Percentiles rank a stretch among this genome's conserved stretches.
These are phyloP conservation scores for Aspergillus pseudoglaucus DNA, from an alignment of 2,329 filamentous ascomycete species.

Conservation along the genomic window DNA sequence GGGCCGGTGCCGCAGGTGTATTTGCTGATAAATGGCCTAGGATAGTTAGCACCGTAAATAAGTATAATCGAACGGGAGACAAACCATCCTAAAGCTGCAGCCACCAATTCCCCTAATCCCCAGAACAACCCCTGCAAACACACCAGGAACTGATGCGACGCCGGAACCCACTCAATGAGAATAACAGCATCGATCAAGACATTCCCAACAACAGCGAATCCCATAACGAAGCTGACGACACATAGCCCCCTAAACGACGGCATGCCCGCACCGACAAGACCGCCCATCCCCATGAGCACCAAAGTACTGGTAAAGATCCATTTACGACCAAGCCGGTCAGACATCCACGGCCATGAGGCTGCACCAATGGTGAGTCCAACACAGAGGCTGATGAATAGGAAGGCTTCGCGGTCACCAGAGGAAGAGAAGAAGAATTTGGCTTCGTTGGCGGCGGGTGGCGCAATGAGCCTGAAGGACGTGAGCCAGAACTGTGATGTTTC, in stretches of 20 bases:
- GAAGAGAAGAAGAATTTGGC: constrained; percentile 13
- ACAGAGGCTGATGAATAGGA: constrained; percentile 11
- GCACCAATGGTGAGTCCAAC: constrained; percentile 11
- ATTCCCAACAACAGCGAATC: constrained; percentile 13
- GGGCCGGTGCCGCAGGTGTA: constrained; percentile 18
- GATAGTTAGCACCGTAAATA: neutral
- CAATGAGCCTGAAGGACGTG: constrained; percentile 12
- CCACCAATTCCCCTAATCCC: constrained; percentile 13
- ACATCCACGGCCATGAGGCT: constrained; percentile 13
- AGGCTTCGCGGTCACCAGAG: constrained; percentile 7
- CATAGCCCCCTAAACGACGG: constrained; percentile 19
- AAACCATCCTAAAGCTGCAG: constrained; percentile 14
- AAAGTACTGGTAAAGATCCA: constrained; percentile 16
- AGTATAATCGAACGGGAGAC: neutral
- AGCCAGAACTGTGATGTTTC: constrained; percentile 12
- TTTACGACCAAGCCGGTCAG: constrained; percentile 13
- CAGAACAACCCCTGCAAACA: constrained; percentile 12
- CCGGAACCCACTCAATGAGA: constrained; percentile 12
- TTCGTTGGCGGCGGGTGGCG: constrained; percentile 12
- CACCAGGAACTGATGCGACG: constrained; percentile 15
- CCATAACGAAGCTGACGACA: constrained; percentile 13
- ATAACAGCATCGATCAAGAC: constrained; percentile 11
- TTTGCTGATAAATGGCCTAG: constrained; percentile 14
- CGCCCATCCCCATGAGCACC: constrained; percentile 13
- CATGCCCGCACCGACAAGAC: constrained; percentile 15